phyloP scores from a whole-genome alignment of 352 stramenopile species.

The Pythium plurisporium region DNA sequence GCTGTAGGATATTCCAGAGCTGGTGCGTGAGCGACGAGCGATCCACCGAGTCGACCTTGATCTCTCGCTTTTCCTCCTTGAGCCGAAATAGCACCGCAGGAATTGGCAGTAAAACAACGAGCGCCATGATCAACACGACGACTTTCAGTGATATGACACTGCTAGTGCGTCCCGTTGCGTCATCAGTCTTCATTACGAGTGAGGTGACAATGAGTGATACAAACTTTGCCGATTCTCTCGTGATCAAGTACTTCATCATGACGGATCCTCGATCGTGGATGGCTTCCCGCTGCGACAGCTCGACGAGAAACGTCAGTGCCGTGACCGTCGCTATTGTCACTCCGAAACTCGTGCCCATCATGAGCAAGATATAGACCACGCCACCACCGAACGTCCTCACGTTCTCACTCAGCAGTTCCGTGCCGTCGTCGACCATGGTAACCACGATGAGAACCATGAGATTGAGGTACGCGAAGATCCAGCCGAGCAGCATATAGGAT shows the following conservation, averaged over 20 bases:
- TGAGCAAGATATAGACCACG: conserved; percentile 64
- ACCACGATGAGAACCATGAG: conserved; percentile 66
- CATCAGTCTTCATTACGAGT: conserved; percentile 35
- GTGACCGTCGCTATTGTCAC: conserved; percentile 55
- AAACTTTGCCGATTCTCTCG: conserved; percentile 38
- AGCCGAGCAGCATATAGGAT: conserved; percentile 72
- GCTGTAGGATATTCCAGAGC: conserved; percentile 71
- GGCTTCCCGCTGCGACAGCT: conserved; percentile 71
- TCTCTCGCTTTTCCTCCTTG: conserved; percentile 63
- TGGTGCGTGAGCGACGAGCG: conserved; percentile 51
- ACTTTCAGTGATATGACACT: conserved; percentile 61
- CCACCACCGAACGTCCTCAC: conserved; percentile 53
- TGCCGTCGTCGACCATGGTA: conserved; percentile 48
- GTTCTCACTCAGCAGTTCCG: conserved; percentile 30
- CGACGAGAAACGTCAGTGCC: conserved; percentile 61
- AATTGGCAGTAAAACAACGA: conserved; percentile 60
- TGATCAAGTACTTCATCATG: conserved; percentile 67
- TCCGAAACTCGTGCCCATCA: conserved; percentile 61
- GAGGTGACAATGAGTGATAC: conserved; percentile 27
- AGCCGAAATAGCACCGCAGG: conserved; percentile 58
- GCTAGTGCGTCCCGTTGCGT: conserved; percentile 26
- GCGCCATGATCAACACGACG: conserved; percentile 61
- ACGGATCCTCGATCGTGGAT: conserved; percentile 67
- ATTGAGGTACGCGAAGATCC: conserved; percentile 63
- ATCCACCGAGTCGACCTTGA: conserved; percentile 69